Percentiles rank a stretch among this genome's conserved stretches.
Conservation (phyloP, 805 yeast species). For the Priceomyces fermenticarens region DNA sequence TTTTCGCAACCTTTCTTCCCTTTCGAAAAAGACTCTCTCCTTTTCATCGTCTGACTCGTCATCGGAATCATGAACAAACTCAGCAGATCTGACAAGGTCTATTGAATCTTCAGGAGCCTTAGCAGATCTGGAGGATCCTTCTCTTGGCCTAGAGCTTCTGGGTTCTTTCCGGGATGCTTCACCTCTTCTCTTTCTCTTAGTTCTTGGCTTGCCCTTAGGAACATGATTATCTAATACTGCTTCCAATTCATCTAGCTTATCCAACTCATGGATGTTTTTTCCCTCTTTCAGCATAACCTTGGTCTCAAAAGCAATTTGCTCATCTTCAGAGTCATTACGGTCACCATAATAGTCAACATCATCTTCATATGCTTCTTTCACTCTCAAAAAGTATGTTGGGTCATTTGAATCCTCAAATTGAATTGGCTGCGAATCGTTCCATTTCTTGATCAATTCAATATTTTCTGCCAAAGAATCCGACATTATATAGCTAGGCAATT, state of each 20-base stretch:
- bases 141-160: constrained; percentile 4
- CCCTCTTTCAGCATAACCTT: constrained; percentile 11
- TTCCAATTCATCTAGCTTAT: constrained; percentile 39
- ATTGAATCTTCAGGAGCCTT: constrained; percentile 2
- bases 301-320: constrained; percentile 31
- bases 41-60: constrained; percentile 61
- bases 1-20: constrained; percentile 50
- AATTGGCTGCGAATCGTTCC: constrained; percentile 32
- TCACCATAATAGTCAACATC: constrained; percentile 16
- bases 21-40: constrained; percentile 49
- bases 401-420: constrained; percentile 36
- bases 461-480: constrained; percentile 30
- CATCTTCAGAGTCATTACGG: constrained; percentile 22
- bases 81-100: constrained; percentile 44
- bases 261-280: constrained; percentile 18
- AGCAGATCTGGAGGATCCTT: constrained; percentile 7
- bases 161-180: not conserved
- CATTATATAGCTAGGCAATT: constrained; percentile 31
- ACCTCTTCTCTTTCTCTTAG: constrained; percentile 13
- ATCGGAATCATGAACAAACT: constrained; percentile 57
- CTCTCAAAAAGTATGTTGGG: constrained; percentile 27
- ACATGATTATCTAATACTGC: constrained; percentile 15
- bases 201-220: constrained; percentile 26
- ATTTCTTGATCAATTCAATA: constrained; percentile 38
- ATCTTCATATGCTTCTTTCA: constrained; percentile 17